Percentiles rank a stretch among this genome's conserved stretches.
Conservation (phyloP, 106 monocot species). For the Platanthera zijinensis region DNA sequence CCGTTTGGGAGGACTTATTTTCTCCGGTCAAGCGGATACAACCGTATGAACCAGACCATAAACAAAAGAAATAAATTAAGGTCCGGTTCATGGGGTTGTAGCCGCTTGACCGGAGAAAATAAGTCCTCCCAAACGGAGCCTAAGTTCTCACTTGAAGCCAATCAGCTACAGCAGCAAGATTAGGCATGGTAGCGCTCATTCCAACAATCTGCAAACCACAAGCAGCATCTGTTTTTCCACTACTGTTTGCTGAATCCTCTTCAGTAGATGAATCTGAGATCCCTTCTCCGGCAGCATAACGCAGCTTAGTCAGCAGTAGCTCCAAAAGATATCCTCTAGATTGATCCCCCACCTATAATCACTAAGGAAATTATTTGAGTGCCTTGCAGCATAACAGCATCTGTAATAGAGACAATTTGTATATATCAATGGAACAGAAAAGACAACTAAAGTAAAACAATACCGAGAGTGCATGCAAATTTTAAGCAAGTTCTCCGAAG, state of each 20-base stretch:
- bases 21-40: no score
- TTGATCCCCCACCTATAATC: conserved; percentile 73
- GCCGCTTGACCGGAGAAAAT: no score
- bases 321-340: conserved; percentile 93
- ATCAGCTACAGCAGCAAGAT: conserved; percentile 88
- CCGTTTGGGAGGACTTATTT: no score
- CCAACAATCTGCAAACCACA: conserved; percentile 87
- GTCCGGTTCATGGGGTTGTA: no score
- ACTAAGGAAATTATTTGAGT: conserved; percentile 6
- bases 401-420: neutral
- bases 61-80: no score
- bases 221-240: conserved; percentile 56
- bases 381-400: neutral
- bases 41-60: no score
- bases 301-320: conserved; percentile 91
- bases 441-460: neutral
- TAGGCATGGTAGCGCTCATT: conserved; percentile 99
- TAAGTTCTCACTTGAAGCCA: conserved; percentile 80
- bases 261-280: conserved; percentile 43
- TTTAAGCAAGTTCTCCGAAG: neutral
- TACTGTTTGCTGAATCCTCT: conserved; percentile 59
- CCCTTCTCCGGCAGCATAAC: conserved; percentile 94
- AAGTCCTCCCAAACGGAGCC: no score
- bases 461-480: neutral
- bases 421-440: neutral